Conservation (phyloP, 75 land plant species). For the Larix kaempferi region DNA sequence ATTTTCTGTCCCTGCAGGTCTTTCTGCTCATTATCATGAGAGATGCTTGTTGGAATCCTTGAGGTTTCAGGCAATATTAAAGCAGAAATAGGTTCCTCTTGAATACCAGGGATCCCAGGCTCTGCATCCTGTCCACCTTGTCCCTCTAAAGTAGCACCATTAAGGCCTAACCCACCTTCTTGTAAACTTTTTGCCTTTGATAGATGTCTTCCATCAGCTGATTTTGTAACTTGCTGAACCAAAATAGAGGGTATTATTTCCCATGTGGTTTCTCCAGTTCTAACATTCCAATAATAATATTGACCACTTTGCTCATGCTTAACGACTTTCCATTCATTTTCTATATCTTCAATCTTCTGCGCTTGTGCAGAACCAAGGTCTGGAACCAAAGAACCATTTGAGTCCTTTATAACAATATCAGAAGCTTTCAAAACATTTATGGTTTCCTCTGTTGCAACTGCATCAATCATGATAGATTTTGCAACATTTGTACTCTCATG, state of each 20-base stretch:
- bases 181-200: background rate
- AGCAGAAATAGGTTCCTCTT: background rate
- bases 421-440: background rate
- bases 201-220: no score
- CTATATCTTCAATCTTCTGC: conserved; percentile 22
- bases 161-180: background rate
- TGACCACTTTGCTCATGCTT: conserved; percentile 67
- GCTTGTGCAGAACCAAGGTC: conserved; percentile 18
- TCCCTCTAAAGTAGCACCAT: background rate
- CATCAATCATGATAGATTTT: background rate
- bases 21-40: background rate
- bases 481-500: background rate
- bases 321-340: conserved; percentile 66
- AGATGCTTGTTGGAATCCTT: background rate
- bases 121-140: background rate
- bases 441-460: conserved; percentile 11
- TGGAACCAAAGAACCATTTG: background rate
- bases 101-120: background rate
- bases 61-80: background rate
- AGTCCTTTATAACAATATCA: background rate
- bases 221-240: conserved; percentile 11
- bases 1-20: background rate
- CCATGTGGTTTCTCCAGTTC: conserved; percentile 92
- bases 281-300: conserved; percentile 87
- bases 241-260: conserved; percentile 50